Conservation (phyloP, 306 rosid species). For the Gillenia trifoliata region DNA sequence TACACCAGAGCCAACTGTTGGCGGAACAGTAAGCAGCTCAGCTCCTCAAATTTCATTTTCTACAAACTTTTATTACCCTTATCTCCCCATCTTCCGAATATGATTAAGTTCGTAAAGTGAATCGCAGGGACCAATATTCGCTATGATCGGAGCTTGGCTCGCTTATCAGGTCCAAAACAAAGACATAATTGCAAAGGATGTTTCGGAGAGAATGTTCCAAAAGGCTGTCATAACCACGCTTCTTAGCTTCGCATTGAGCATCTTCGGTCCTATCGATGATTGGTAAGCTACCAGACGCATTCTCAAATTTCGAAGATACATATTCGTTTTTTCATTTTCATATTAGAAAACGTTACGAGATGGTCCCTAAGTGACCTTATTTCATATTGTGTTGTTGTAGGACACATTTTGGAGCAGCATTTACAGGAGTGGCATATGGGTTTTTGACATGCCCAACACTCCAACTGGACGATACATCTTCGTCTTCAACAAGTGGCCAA, state of each 20-base stretch:
- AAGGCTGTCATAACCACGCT: slow-evolving; percentile 68
- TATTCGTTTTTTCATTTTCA: neutral
- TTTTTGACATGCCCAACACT: slow-evolving; percentile 55
- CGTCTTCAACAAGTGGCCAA: slow-evolving; percentile 43
- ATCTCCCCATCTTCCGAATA: neutral
- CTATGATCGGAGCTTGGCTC: slow-evolving; percentile 94
- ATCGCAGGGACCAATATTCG: slow-evolving; percentile 78
- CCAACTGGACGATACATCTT: slow-evolving; percentile 48
- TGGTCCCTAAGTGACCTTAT: neutral
- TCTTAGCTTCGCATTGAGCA: slow-evolving; percentile 55
- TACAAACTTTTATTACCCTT: neutral
- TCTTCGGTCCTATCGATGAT: slow-evolving; percentile 72
- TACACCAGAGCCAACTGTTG: slow-evolving; percentile 77
- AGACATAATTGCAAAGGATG: slow-evolving; percentile 44
- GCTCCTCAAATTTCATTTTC: neutral
- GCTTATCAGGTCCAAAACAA: slow-evolving; percentile 65
- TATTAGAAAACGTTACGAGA: neutral
- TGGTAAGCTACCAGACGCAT: slow-evolving; percentile 40
- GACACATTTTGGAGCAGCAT: slow-evolving; percentile 76
- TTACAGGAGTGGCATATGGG: slow-evolving; percentile 70
- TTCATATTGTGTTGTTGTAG: slow-evolving; percentile 31
- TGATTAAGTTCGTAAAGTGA: slow-evolving; percentile 1
- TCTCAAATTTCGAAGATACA: neutral
- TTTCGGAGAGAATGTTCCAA: slow-evolving; percentile 50
- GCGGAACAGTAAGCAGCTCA: slow-evolving; percentile 64